Evolutionary conservation across 371 early-diverging fungal species (phyloP).

Genomic region (Circinella minor): DNA sequence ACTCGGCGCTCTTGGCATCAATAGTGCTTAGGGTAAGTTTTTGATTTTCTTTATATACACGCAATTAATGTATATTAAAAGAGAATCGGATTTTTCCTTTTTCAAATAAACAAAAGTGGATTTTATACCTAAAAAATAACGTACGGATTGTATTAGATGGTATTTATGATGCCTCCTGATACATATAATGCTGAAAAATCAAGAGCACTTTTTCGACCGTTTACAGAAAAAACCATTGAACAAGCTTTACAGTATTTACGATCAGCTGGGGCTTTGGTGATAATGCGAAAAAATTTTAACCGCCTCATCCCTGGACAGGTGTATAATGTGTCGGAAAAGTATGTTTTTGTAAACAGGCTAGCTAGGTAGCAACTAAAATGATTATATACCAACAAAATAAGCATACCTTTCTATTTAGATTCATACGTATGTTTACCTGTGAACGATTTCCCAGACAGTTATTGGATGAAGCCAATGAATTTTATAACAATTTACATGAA

Average conservation of each 20-base stretch:
- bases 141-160: constrained; percentile 2
- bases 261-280: background rate
- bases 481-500: background rate
- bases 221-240: background rate
- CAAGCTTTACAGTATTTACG: constrained; percentile 6
- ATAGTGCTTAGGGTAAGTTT: constrained; percentile 11
- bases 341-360: background rate
- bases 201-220: constrained; percentile 3
- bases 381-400: no score
- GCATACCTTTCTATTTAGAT: background rate
- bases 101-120: no score
- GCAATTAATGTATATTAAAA: no score
- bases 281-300: background rate
- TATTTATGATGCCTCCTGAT: constrained; percentile 9
- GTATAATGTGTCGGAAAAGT: constrained; percentile 21
- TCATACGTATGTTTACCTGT: constrained; percentile 9
- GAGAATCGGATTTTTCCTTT: no score
- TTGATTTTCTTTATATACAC: background rate
- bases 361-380: no score
- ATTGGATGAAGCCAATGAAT: background rate
- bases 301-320: constrained; percentile 14
- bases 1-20: background rate
- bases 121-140: no score
- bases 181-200: constrained; percentile 8
- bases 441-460: constrained; percentile 1